Conservation (phyloP, 257 asterid species). For the Nicotiana attenuata region DNA sequence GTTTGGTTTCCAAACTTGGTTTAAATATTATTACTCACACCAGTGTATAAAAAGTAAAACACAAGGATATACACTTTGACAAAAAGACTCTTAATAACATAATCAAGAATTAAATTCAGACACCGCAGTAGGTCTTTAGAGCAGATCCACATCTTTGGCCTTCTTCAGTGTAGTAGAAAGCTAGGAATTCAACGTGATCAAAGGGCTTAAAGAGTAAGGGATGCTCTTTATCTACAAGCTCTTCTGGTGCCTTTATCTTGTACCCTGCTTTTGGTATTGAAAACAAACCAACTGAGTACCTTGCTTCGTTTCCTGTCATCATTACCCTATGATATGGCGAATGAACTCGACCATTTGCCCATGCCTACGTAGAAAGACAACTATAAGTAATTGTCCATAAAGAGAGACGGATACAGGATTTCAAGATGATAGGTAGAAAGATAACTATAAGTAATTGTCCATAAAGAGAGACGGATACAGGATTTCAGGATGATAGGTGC, state of each 20-base stretch:
- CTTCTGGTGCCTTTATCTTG: constrained; percentile 38
- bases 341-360: constrained; percentile 56
- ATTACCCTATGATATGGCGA: constrained; percentile 40
- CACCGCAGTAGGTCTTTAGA: constrained; percentile 44
- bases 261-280: constrained; percentile 31
- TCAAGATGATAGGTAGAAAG: too few relatives aligned
- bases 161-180: constrained; percentile 29
- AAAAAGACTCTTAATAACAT: background rate
- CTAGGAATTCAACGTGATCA: constrained; percentile 38
- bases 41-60: too few relatives aligned
- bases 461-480: too few relatives aligned
- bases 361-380: constrained; percentile 33
- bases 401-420: too few relatives aligned
- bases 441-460: background rate
- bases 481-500: too few relatives aligned
- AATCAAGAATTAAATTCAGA: background rate
- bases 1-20: background rate
- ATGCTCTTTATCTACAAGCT: constrained; percentile 44
- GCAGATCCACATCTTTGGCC: constrained; percentile 33
- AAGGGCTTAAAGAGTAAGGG: constrained; percentile 49
- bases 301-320: constrained; percentile 39
- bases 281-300: constrained; percentile 44
- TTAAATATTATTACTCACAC: background rate
- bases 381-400: background rate
- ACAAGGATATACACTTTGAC: too few relatives aligned